A percentile compares a stretch with the other conserved stretches of the same genome.
These are phyloP conservation scores for Neurospora sp. DNA, from an alignment of 495 filamentous ascomycete genomes.

Conservation along the genomic window DNA sequence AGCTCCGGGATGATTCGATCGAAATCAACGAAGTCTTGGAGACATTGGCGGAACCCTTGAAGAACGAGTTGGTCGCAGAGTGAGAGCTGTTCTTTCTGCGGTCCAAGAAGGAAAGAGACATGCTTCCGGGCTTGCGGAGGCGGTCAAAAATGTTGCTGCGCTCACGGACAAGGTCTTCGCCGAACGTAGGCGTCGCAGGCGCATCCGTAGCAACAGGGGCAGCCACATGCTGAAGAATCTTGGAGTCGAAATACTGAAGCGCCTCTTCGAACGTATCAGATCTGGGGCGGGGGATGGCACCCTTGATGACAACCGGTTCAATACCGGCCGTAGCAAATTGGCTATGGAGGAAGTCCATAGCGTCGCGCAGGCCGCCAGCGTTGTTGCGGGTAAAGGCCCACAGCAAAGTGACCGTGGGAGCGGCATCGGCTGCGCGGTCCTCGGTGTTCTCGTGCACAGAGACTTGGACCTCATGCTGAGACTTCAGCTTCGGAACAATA, in stretches of 20 bases:
- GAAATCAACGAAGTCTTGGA: constrained; percentile 90
- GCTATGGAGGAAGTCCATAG: constrained; percentile 84
- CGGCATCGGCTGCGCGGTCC: constrained; percentile 43
- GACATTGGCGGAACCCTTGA: constrained; percentile 89
- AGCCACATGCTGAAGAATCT: constrained; percentile 84
- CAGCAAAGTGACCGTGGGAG: constrained; percentile 39
- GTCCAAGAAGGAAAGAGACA: constrained; percentile 85
- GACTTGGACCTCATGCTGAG: constrained; percentile 83
- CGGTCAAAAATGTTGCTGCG: constrained; percentile 78
- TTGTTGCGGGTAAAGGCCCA: constrained; percentile 91
- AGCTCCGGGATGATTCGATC: constrained; percentile 82
- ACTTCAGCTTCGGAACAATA: constrained; percentile 71
- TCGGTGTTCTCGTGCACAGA: constrained; percentile 50
- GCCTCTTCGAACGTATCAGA: constrained; percentile 98
- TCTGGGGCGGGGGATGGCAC: constrained; percentile 88
- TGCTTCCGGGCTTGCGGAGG: constrained; percentile 77
- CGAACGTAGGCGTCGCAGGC: constrained; percentile 67
- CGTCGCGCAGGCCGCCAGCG: constrained; percentile 87
- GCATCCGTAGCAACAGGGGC: constrained; percentile 72
- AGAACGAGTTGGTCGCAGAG: constrained; percentile 66
- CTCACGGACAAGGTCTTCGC: constrained; percentile 63
- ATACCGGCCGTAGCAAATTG: constrained; percentile 76
- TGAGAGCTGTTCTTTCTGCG: constrained; percentile 85
- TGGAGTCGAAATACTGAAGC: constrained; percentile 90
- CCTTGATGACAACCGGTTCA: constrained; percentile 77